Evolutionary conservation across 805 yeast species (phyloP), one percentile per base, ranked within the genome.

Genomic region (Saccharomycopsis guyanensis): DNA sequence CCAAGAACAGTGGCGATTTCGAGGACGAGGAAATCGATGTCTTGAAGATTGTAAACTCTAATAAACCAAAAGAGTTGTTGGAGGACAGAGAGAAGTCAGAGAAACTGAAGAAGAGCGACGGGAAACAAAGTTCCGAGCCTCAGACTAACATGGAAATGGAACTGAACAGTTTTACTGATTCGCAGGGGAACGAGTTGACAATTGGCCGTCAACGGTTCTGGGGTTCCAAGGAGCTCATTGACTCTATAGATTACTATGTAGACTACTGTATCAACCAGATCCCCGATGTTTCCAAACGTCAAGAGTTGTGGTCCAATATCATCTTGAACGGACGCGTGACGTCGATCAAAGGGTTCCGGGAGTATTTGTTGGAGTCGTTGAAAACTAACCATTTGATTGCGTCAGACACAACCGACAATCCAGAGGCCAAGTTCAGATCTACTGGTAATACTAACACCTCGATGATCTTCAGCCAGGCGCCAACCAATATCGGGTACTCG

Each of bases 131-230:
- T 37, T 66, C 65, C 25, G 52, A 53, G 22, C 29, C 45, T 52
- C 53, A 52, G 53, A 69, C 74, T 29, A 89, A 91, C 64, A 69
- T 75, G 33, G 91, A 86, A 57, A 61, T 81, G 49, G 91, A 84
- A 56, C 72, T 66, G n/a, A 89, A 88, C 61, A 60, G 70, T 4
- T 91, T 89, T 59, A 59, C 68, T 25, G 95, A 85, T 62, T 62
- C 72, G 7, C 57, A 63, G 3, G 83, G 86, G 3, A 66, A 72
- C 41, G 66, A 66, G 45, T 59, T 84, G n/a, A 67, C 68, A 5
- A 78, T 91, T n/a, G 97, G 97, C 2, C 84, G 80, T 50, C 95
- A 88, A 66, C 72, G 97, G 56, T 91, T 91, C 63, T 81, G 76
- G 59, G 97, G 97, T 1, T 68, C 83, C 32, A 78, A 73, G 39